Evolutionary conservation across 179 eudicot genomes (phyloP).

Genomic region (Heliamphora pulchella): DNA sequence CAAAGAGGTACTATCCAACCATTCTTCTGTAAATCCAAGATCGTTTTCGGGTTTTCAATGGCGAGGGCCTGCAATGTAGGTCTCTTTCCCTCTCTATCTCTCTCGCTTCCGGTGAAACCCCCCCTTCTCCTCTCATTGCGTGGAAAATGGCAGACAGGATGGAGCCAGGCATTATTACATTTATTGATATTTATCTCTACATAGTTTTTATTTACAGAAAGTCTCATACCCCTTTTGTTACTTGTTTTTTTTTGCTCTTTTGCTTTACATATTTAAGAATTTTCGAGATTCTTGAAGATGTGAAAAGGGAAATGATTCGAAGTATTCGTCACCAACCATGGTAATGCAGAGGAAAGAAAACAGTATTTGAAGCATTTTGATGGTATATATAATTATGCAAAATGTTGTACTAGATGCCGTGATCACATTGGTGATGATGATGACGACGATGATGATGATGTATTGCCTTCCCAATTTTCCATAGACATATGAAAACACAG

Average conservation of each 20-base stretch:
- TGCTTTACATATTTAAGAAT: neutral
- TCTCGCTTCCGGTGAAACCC: neutral
- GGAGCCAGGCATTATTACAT: slow-evolving; percentile 46
- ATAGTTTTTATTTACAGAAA: neutral
- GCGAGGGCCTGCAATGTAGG: slow-evolving; percentile 22
- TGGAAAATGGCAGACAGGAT: slow-evolving; percentile 50
- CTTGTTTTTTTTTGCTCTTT: neutral
- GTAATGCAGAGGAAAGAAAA: neutral
- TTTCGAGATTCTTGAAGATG: neutral
- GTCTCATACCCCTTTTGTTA: neutral
- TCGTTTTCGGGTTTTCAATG: slow-evolving; percentile 25
- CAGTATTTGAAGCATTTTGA: neutral
- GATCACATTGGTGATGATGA: too few relatives aligned
- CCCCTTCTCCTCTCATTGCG: too few relatives aligned
- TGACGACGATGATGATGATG: slow-evolving; percentile 23
- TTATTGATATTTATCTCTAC: neutral
- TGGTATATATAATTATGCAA: neutral
- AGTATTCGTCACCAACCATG: neutral
- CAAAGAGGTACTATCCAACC: slow-evolving; percentile 17
- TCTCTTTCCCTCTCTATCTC: neutral
- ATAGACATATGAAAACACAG: slow-evolving; percentile 7
- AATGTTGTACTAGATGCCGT: too few relatives aligned
- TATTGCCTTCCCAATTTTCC: slow-evolving; percentile 16
- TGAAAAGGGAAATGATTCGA: slow-evolving; percentile 9
- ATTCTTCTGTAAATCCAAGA: slow-evolving; percentile 19